Conservation (phyloP, 768 basidiomycete species). For the Kwoniella sp. region DNA sequence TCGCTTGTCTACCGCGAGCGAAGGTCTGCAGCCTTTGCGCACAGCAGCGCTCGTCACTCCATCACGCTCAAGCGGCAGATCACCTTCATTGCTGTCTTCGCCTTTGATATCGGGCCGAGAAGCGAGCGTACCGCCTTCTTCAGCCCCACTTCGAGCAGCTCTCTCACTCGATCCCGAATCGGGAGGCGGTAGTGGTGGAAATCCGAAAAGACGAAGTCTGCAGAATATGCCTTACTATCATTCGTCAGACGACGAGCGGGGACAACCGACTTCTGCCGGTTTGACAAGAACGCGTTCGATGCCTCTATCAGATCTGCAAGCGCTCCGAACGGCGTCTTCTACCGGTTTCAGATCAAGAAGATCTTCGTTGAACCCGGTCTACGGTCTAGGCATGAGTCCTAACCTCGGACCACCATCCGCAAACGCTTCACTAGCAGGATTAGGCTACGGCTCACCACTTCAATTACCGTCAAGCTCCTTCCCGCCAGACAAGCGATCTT, state of each 20-base stretch:
- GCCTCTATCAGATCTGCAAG: constrained; percentile 36
- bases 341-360: constrained; percentile 28
- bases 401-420: background rate
- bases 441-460: constrained; percentile 7
- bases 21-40: constrained; percentile 11
- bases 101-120: constrained; percentile 12
- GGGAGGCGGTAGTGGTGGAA: constrained; percentile 12
- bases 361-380: constrained; percentile 9
- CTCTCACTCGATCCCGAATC: constrained; percentile 13
- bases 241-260: constrained; percentile 19
- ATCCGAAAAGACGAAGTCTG: constrained; percentile 42
- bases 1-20: constrained; percentile 12
- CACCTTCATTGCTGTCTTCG: constrained; percentile 4
- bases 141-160: constrained; percentile 2
- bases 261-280: background rate
- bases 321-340: constrained; percentile 24
- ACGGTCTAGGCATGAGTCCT: background rate
- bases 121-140: background rate
- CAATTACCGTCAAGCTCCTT: background rate
- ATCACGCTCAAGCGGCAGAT: constrained; percentile 5
- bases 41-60: constrained; percentile 10
- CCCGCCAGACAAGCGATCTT: constrained; percentile 8
- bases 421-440: background rate
- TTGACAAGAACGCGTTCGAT: constrained; percentile 31
- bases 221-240: constrained; percentile 47